Conservation (phyloP, 768 basidiomycete genomes). For the Russula vinacea region DNA sequence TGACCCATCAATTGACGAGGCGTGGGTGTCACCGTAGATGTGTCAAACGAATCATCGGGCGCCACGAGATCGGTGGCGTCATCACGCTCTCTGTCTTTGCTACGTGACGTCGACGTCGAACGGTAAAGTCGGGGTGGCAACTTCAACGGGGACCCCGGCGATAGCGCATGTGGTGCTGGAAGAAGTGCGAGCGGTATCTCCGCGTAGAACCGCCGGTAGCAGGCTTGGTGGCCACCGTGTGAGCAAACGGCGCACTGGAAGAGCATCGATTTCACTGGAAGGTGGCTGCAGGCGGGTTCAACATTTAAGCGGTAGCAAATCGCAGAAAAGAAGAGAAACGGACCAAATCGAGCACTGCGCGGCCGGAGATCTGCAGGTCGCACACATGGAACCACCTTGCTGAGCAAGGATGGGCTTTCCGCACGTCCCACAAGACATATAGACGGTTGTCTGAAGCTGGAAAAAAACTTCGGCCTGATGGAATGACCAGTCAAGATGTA, state of each 20-base stretch:
- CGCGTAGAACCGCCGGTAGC: conserved; percentile 67
- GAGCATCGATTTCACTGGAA: conserved; percentile 67
- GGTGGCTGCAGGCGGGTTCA: conserved; percentile 48
- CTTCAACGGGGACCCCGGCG: conserved; percentile 29
- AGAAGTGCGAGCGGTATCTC: conserved; percentile 55
- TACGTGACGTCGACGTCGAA: conserved; percentile 30
- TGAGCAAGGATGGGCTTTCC: conserved; percentile 54
- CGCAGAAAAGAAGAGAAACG: conserved; percentile 30
- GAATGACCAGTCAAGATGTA: background rate
- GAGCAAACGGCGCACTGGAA: conserved; percentile 74
- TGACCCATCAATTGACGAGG: conserved; percentile 46
- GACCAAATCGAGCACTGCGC: conserved; percentile 72
- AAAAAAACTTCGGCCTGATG: background rate
- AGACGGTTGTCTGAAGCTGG: conserved; percentile 71
- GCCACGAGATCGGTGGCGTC: background rate
- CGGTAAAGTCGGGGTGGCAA: conserved; percentile 22
- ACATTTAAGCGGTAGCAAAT: conserved; percentile 3
- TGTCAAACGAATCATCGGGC: conserved; percentile 26
- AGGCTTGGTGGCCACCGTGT: conserved; percentile 80
- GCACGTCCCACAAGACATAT: conserved; percentile 67
- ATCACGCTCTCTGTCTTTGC: conserved; percentile 29
- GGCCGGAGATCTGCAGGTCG: conserved; percentile 47
- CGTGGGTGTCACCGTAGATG: conserved; percentile 3
- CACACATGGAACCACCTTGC: conserved; percentile 56
- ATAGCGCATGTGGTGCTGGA: conserved; percentile 34